Base-by-base conservation (phyloP, 495 filamentous ascomycete species). In the Hypoxylon subgilvum region DNA sequence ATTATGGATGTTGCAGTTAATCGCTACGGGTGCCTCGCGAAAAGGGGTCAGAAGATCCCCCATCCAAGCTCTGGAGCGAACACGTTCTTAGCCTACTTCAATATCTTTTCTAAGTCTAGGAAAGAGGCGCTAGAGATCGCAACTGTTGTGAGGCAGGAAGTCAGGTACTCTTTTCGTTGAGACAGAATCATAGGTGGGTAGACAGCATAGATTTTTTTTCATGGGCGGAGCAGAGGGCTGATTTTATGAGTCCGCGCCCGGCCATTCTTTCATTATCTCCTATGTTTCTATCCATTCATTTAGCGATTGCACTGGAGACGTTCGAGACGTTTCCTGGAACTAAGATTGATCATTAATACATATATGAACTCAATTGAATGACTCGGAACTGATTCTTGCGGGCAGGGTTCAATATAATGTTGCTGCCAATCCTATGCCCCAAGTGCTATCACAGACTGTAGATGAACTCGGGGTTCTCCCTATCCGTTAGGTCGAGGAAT, bases 381-480 rank as follows among this genome's bases (percentile, higher is more conserved):
- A 21, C n/a, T n/a, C n/a, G n/a, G n/a, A n/a, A n/a, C n/a, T n/a
- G n/a, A n/a, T n/a, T n/a, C n/a, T n/a, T n/a, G n/a, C n/a, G n/a
- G n/a, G n/a, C n/a, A n/a, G n/a, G n/a, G n/a, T n/a, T n/a, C n/a
- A n/a, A n/a, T n/a, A n/a, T n/a, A n/a, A n/a, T n/a, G n/a, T n/a
- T n/a, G n/a, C n/a, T n/a, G n/a, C n/a, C n/a, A n/a, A n/a, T n/a
- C n/a, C n/a, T n/a, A n/a, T n/a, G n/a, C n/a, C n/a, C n/a, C n/a
- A 8, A 4, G 8, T 27, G 23, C 8, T 27, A 27, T 66, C 52
- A 88, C 32, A 88, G 69, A 7, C 82, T 82, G 62, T 89, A 90
- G 56, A 78, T 69, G 62, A 90, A 90, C 57, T 84, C 84, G 6
- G 79, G 76, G 56, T 89, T 90, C 66, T 89, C 77, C 63, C 78